Percentiles rank a stretch among this genome's conserved stretches.
Evolutionary conservation across 1,284 basidiomycete genomes (phyloP).

Genomic region (Papiliotrema terrestris): DNA sequence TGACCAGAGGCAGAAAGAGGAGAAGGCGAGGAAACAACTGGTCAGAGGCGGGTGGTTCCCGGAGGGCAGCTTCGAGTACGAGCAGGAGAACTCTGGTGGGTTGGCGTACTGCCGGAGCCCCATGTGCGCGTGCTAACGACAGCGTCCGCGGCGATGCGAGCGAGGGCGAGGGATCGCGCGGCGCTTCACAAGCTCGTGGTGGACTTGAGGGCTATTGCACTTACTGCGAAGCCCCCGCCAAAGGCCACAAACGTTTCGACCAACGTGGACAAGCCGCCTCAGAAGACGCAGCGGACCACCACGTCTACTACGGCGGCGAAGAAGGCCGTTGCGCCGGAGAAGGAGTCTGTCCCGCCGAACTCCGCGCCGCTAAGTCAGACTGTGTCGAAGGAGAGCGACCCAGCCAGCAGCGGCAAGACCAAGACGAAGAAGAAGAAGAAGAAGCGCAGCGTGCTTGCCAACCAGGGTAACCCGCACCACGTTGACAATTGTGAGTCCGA

Average conservation of each 20-base stretch:
- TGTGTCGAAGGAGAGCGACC: neutral
- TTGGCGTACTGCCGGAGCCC: slow-evolving; percentile 2
- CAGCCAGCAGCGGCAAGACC: neutral
- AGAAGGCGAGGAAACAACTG: slow-evolving; percentile 21
- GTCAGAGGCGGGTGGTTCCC: slow-evolving; percentile 43
- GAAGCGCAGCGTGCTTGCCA: slow-evolving; percentile 76
- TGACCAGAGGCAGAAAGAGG: slow-evolving; percentile 18
- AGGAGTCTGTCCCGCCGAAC: neutral
- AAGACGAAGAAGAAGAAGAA: slow-evolving; percentile 68
- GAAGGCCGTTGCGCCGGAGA: neutral
- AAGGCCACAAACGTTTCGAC: slow-evolving; percentile 7
- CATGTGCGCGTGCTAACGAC: neutral
- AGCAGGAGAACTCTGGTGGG: slow-evolving; percentile 34
- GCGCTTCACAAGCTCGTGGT: slow-evolving; percentile 34
- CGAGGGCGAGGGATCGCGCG: slow-evolving; percentile 20
- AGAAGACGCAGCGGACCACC: slow-evolving; percentile 16
- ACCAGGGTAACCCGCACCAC: slow-evolving; percentile 86
- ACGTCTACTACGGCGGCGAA: slow-evolving; percentile 1
- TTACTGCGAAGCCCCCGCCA: slow-evolving; percentile 18
- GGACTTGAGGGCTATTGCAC: slow-evolving; percentile 36
- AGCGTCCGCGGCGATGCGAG: slow-evolving; percentile 24
- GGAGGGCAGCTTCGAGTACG: slow-evolving; percentile 48
- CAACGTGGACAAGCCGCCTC: neutral
- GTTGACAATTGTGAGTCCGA: slow-evolving; percentile 60
- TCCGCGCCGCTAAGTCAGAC: slow-evolving; percentile 3